Conservation (phyloP, 305 asterid species). For the Petunia hybrid region DNA sequence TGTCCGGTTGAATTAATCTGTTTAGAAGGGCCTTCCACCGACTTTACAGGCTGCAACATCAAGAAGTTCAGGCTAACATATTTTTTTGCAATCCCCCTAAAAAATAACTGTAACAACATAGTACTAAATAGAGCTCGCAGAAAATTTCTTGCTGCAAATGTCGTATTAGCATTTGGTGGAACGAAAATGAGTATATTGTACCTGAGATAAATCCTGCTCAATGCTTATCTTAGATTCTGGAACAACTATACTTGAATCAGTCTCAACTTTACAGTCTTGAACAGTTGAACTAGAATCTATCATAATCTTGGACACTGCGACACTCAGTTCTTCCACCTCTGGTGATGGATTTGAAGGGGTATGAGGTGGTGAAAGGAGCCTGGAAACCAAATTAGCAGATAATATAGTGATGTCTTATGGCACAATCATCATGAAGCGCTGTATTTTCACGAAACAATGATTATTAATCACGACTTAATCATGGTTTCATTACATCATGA, state of each 20-base stretch:
- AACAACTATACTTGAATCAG: conserved; percentile 5
- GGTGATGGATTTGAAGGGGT: conserved; percentile 48
- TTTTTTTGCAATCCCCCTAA: not conserved
- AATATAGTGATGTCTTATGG: conserved; percentile 13
- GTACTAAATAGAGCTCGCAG: not conserved
- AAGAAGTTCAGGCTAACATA: conserved; percentile 27
- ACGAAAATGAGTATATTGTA: not conserved
- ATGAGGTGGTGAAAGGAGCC: conserved; percentile 68
- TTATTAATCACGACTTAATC: not conserved
- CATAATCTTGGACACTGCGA: conserved; percentile 34
- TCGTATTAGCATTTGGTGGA: not conserved
- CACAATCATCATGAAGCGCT: not conserved
- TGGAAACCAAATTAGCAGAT: conserved; percentile 37
- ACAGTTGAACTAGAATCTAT: not conserved
- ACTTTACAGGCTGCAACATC: conserved; percentile 50
- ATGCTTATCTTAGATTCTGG: conserved; percentile 54
- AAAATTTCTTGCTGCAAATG: not conserved
- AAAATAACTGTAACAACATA: not conserved
- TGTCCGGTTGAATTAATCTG: conserved; percentile 23
- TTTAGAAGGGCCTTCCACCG: conserved; percentile 33
- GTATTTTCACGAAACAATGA: not conserved
- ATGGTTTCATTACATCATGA: not conserved
- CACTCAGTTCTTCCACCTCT: conserved; percentile 44
- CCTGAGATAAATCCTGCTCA: conserved; percentile 1
- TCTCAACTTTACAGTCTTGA: conserved; percentile 16